A percentile compares a stretch with the other conserved stretches of the same genome.
These are phyloP conservation scores for Penicillium daleae DNA, from an alignment of 495 filamentous ascomycete species.

Conservation along the genomic window DNA sequence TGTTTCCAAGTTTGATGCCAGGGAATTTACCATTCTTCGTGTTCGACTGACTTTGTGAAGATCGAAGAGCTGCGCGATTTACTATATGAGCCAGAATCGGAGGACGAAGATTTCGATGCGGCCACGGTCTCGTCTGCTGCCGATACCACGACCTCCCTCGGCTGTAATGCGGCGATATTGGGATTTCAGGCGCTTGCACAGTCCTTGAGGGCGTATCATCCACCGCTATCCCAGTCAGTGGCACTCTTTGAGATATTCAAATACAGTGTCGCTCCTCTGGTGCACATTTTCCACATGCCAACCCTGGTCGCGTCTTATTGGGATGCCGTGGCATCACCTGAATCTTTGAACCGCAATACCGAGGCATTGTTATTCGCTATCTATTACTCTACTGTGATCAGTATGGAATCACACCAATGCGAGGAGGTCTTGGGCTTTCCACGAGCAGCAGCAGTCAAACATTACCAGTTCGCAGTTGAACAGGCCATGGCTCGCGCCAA, in stretches of 20 bases:
- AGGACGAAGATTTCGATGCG: conserved; percentile 47
- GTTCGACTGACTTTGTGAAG: conserved; percentile 3
- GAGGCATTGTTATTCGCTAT: conserved; percentile 74
- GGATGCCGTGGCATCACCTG: conserved; percentile 46
- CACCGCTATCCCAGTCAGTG: conserved; percentile 60
- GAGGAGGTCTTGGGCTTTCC: not conserved
- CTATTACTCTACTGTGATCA: conserved; percentile 70
- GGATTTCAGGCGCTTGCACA: conserved; percentile 48
- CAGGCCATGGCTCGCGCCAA: conserved; percentile 70
- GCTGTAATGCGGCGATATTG: conserved; percentile 49
- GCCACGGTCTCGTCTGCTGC: not conserved
- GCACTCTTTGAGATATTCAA: conserved; percentile 65
- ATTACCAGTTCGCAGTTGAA: conserved; percentile 64
- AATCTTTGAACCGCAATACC: conserved; percentile 36
- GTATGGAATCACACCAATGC: conserved; percentile 46
- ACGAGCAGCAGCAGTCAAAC: conserved; percentile 11
- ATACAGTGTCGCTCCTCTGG: conserved; percentile 63
- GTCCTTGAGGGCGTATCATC: conserved; percentile 37
- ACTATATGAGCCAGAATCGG: conserved; percentile 55
- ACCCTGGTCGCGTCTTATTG: conserved; percentile 47
- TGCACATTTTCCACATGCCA: conserved; percentile 66
- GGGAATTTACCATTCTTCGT: not conserved
- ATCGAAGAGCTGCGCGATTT: conserved; percentile 64
- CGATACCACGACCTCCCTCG: conserved; percentile 15
- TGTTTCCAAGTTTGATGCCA: conserved; percentile 16